phyloP scores from a whole-genome alignment of 2,329 filamentous ascomycete species.

The Cordyceps fumosorosea region DNA sequence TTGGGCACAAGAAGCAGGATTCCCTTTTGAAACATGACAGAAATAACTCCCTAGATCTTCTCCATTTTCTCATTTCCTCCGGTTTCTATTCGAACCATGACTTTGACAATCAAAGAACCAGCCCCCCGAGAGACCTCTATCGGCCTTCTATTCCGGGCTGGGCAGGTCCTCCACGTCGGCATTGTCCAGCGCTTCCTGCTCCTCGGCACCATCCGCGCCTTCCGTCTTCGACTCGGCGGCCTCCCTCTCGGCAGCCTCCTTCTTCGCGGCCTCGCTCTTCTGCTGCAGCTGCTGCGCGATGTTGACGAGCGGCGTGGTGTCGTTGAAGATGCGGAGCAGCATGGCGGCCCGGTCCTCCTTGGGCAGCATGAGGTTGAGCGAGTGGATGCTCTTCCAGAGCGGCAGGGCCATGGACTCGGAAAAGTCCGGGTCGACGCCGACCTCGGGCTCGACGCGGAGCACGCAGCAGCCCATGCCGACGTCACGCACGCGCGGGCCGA shows the following conservation, averaged over 20 bases:
- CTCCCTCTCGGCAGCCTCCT: conserved; percentile 18
- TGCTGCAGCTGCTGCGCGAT: conserved; percentile 33
- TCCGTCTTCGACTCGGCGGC: conserved; percentile 14
- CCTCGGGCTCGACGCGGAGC: conserved; percentile 69
- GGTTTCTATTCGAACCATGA: conserved; percentile 3
- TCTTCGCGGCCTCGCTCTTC: conserved; percentile 16
- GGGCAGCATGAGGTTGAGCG: conserved; percentile 92
- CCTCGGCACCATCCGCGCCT: not conserved
- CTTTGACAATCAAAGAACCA: too few species aligned
- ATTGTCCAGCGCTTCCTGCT: not conserved
- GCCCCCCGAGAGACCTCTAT: not conserved
- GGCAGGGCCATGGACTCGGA: conserved; percentile 80
- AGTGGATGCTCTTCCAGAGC: conserved; percentile 87
- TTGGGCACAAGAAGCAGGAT: not conserved
- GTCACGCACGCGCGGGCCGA: conserved; percentile 73
- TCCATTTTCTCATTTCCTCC: conserved; percentile 11
- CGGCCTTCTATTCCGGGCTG: conserved; percentile 25
- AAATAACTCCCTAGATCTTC: not conserved
- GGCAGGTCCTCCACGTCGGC: conserved; percentile 30
- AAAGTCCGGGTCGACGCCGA: conserved; percentile 50
- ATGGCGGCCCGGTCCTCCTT: conserved; percentile 94
- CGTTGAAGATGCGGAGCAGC: conserved; percentile 85
- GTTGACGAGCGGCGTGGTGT: conserved; percentile 77
- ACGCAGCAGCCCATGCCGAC: conserved; percentile 90
- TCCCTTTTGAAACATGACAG: not conserved